These are phyloP conservation scores for Geum urbanum DNA, from an alignment of 306 rosid species.

Conservation along the genomic window DNA sequence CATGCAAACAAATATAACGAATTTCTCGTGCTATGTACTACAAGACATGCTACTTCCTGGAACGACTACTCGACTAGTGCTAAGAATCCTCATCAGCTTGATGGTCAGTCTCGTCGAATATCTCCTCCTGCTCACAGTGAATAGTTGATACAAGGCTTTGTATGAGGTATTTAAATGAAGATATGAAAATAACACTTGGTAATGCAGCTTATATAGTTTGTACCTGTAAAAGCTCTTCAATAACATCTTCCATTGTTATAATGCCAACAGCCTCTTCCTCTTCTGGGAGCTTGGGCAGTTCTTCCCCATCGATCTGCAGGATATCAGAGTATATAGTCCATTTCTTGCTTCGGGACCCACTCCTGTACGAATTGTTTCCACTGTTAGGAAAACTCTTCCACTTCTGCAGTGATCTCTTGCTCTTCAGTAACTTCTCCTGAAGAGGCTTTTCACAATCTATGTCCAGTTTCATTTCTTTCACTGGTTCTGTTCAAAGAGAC, in stretches of 20 bases:
- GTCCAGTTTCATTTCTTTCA: conserved; percentile 55
- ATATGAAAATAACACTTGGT: background rate
- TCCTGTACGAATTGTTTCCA: conserved; percentile 31
- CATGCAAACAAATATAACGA: conserved; percentile 13
- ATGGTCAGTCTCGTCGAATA: conserved; percentile 92
- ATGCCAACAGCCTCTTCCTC: conserved; percentile 89
- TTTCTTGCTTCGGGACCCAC: conserved; percentile 67
- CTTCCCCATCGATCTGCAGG: conserved; percentile 58
- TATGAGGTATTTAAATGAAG: background rate
- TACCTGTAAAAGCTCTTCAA: conserved; percentile 98
- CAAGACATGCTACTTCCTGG: background rate
- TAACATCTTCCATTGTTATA: conserved; percentile 90
- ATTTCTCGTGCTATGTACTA: background rate
- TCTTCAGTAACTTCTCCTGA: conserved; percentile 48
- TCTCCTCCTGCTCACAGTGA: conserved; percentile 67
- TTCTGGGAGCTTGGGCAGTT: conserved; percentile 69
- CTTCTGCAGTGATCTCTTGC: conserved; percentile 53
- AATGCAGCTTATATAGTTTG: background rate
- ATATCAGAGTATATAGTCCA: conserved; percentile 89
- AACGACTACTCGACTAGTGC: conserved; percentile 26
- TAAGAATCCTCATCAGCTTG: conserved; percentile 60
- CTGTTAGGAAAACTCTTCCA: conserved; percentile 67
- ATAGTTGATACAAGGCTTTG: conserved; percentile 9
- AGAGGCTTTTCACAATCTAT: conserved; percentile 59
- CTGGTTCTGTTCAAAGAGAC: conserved; percentile 32